phyloP scores from a whole-genome alignment of 345 rosid genomes.

The Arabis alpina region DNA sequence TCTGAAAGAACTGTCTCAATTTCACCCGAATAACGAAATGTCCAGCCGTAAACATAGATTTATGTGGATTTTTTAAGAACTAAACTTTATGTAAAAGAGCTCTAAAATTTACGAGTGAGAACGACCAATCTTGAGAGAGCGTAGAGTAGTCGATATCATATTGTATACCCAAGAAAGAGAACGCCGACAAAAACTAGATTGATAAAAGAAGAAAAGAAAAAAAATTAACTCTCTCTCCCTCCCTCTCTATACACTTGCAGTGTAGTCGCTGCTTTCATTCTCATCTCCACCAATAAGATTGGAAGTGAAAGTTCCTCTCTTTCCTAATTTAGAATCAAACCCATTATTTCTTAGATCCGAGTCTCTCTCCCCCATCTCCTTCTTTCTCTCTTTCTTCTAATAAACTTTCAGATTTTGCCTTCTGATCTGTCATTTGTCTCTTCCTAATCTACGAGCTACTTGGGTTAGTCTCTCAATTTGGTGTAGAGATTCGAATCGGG shows the following conservation, averaged over 20 bases:
- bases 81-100: no score
- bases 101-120: no score
- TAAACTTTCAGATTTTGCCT: background rate
- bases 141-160: no score
- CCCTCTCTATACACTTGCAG: background rate
- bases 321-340: slow-evolving; percentile 18
- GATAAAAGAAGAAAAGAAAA: background rate
- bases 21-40: no score
- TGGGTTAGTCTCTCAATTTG: slow-evolving; percentile 17
- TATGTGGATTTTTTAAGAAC: no score
- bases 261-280: slow-evolving; percentile 23
- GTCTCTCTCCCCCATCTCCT: background rate
- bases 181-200: background rate
- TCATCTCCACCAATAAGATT: background rate
- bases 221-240: background rate
- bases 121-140: no score
- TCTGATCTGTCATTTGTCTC: background rate
- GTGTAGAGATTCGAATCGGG: background rate
- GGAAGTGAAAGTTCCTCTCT: background rate
- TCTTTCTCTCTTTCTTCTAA: background rate
- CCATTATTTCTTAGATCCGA: slow-evolving; percentile 12
- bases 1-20: no score
- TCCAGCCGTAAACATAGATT: no score
- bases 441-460: slow-evolving; percentile 8
- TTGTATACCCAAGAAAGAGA: background rate